Evolutionary conservation across 2,329 filamentous ascomycete genomes (phyloP).

Genomic region (Stylonectria norvegica): DNA sequence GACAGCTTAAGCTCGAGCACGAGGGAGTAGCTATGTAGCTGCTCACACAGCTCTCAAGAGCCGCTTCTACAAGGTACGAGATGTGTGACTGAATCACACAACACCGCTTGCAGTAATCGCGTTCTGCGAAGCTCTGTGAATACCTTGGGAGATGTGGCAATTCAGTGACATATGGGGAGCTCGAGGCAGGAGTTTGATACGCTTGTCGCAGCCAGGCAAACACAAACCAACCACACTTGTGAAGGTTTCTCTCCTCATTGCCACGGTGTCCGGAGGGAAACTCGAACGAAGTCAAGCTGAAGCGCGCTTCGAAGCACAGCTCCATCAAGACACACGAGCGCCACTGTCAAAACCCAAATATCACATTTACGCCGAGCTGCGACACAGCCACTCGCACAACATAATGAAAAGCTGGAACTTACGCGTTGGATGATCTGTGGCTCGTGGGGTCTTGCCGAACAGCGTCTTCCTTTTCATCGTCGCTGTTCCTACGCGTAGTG

Average conservation of each 20-base stretch:
- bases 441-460: conserved; percentile 66
- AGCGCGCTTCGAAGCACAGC: conserved; percentile 1
- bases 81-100: conserved; percentile 7
- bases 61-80: conserved; percentile 1
- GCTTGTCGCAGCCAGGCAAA: too few relatives aligned
- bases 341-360: conserved; percentile 1
- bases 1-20: background rate
- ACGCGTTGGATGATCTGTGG: conserved; percentile 74
- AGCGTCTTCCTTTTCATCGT: conserved; percentile 80
- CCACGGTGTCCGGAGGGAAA: background rate
- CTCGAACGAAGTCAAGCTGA: background rate
- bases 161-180: too few relatives aligned
- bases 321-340: background rate
- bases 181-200: too few relatives aligned
- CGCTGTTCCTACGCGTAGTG: conserved; percentile 82
- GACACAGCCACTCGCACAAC: too few relatives aligned
- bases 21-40: conserved; percentile 1
- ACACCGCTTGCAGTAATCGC: background rate
- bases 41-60: background rate
- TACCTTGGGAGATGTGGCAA: too few relatives aligned
- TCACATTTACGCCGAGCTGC: too few relatives aligned
- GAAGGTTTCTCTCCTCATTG: too few relatives aligned
- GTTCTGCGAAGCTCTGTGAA: too few relatives aligned
- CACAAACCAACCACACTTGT: too few relatives aligned
- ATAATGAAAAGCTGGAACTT: conserved; percentile 46